These are phyloP conservation scores for Neoboletus brunneissimus DNA, from an alignment of 768 basidiomycete species.

Conservation along the genomic window DNA sequence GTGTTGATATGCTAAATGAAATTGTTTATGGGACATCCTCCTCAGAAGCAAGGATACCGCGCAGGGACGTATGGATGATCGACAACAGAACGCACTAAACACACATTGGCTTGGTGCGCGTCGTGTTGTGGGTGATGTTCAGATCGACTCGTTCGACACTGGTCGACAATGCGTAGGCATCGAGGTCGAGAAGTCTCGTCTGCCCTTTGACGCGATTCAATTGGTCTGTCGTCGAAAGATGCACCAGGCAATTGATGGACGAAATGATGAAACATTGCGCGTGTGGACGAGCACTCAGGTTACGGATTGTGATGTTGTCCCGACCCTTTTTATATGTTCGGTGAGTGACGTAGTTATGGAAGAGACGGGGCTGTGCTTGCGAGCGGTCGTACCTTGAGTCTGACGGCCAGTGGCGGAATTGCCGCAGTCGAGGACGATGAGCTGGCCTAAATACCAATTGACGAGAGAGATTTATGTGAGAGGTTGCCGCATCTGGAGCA, in stretches of 20 bases:
- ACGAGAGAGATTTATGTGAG: background rate
- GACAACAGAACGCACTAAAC: background rate
- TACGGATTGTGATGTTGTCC: too few relatives aligned
- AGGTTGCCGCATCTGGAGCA: background rate
- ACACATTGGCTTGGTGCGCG: background rate
- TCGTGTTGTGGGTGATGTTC: background rate
- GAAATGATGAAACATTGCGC: background rate
- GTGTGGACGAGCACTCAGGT: background rate
- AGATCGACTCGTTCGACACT: background rate
- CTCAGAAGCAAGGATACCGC: background rate
- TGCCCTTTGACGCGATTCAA: background rate
- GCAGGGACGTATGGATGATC: background rate
- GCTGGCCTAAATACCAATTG: background rate
- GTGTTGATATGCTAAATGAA: constrained; percentile 1
- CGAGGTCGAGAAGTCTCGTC: background rate
- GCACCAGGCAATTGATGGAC: background rate
- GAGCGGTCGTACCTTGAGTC: background rate
- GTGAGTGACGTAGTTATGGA: background rate
- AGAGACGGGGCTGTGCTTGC: background rate
- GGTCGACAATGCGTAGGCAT: constrained; percentile 8
- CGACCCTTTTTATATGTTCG: too few relatives aligned
- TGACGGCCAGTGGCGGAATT: constrained; percentile 1
- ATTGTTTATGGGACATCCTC: background rate
- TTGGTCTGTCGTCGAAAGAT: background rate
- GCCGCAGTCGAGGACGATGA: background rate